These are phyloP conservation scores for Fusarium albosuccineum DNA, from an alignment of 2,329 filamentous ascomycete genomes.

Conservation along the genomic window DNA sequence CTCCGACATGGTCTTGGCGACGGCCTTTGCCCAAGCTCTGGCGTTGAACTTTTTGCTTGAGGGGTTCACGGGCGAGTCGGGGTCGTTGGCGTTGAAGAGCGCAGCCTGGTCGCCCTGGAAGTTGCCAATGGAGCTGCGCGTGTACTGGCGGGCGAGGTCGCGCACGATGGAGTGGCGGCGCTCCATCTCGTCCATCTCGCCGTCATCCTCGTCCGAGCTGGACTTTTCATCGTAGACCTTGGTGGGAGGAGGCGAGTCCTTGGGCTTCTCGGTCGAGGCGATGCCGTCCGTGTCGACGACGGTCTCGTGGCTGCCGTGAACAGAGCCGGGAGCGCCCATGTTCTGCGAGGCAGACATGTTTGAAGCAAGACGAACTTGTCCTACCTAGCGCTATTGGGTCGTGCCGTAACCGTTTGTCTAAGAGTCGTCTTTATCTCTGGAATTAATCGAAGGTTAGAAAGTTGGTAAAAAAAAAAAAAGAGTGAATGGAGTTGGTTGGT, in stretches of 20 bases:
- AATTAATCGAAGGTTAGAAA: conserved; percentile 1
- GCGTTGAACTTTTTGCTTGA: conserved; percentile 63
- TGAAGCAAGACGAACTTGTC: conserved; percentile 19
- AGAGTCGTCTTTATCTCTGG: neutral
- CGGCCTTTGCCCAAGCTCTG: conserved; percentile 53
- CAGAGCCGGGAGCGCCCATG: conserved; percentile 23
- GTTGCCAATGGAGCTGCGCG: conserved; percentile 26
- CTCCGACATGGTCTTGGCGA: conserved; percentile 43
- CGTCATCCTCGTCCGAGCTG: conserved; percentile 26
- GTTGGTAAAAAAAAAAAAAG: too few relatives aligned
- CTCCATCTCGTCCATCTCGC: conserved; percentile 29
- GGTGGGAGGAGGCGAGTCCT: neutral
- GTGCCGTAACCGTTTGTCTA: neutral
- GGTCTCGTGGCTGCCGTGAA: conserved; percentile 35
- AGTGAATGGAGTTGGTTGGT: neutral
- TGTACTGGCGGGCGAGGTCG: conserved; percentile 35
- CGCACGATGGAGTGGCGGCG: conserved; percentile 40
- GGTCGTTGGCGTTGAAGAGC: conserved; percentile 29
- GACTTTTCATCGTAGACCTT: conserved; percentile 3
- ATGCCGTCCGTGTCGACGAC: conserved; percentile 28
- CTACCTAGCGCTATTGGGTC: conserved; percentile 8
- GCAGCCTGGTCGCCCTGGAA: conserved; percentile 31
- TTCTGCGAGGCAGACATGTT: conserved; percentile 28
- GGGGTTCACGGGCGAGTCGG: conserved; percentile 63
- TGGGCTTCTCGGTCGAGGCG: conserved; percentile 25